Conservation (phyloP, 176 grass and related monocot species). For the Typha latifolia region DNA sequence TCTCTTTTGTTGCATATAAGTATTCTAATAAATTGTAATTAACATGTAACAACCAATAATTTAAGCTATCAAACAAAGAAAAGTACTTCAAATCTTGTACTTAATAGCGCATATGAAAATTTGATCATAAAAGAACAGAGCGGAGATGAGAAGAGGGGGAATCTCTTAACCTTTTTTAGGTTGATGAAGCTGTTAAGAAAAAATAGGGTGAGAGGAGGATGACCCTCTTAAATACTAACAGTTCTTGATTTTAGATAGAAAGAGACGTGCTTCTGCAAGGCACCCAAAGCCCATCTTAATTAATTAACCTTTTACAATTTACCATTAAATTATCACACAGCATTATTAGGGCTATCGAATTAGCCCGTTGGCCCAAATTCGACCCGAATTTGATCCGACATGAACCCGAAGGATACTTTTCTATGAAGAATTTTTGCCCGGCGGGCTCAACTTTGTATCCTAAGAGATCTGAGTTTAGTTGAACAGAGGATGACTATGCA, state of each 20-base stretch:
- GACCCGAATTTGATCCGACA: no score
- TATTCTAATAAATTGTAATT: background rate
- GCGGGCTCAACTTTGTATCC: no score
- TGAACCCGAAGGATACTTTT: no score
- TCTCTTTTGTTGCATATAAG: no score
- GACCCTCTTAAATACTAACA: background rate
- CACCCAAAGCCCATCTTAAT: background rate
- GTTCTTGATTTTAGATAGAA: background rate
- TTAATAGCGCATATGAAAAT: background rate
- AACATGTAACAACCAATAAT: background rate
- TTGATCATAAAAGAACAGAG: background rate
- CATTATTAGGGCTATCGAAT: no score
- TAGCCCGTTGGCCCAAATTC: no score
- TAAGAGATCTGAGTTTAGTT: no score
- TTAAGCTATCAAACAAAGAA: background rate
- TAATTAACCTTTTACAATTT: no score
- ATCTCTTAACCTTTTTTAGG: background rate
- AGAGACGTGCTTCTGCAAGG: constrained; percentile 3
- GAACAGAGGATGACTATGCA: no score
- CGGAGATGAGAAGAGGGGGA: background rate
- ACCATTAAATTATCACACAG: no score
- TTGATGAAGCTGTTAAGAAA: background rate
- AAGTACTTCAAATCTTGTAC: background rate
- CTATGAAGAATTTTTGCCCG: no score
- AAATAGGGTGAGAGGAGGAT: background rate